These are phyloP conservation scores for Limtongozyma cylindracea DNA, from an alignment of 805 yeast species.

Conservation along the genomic window DNA sequence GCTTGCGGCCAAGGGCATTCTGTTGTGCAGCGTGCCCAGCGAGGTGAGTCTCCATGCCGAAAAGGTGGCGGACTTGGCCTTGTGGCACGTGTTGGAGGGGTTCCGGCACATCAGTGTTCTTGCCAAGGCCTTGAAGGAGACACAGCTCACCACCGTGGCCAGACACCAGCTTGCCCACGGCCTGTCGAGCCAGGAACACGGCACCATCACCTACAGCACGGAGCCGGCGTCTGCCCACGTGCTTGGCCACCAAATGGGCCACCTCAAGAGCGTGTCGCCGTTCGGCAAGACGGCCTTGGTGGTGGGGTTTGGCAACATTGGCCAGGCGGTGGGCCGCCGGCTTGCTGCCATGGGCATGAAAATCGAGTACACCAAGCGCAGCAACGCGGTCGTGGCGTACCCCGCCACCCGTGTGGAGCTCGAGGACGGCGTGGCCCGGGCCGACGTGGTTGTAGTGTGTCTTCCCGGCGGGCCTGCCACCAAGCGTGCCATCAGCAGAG, in stretches of 20 bases:
- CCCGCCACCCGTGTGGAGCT: slow-evolving; percentile 12
- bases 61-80: slow-evolving; percentile 53
- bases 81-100: slow-evolving; percentile 27
- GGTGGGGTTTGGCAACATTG: slow-evolving; percentile 60
- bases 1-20: slow-evolving; percentile 16
- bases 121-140: slow-evolving; percentile 12
- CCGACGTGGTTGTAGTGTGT: slow-evolving; percentile 39
- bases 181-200: slow-evolving; percentile 9
- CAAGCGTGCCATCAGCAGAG: slow-evolving; percentile 20
- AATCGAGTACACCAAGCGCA: slow-evolving; percentile 34
- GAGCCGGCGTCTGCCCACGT: slow-evolving; percentile 7
- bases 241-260: slow-evolving; percentile 19
- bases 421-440: slow-evolving; percentile 9
- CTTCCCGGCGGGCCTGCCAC: slow-evolving; percentile 43
- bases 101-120: slow-evolving; percentile 30
- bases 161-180: too few relatives aligned
- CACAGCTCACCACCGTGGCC: slow-evolving; percentile 15
- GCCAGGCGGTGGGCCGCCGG: slow-evolving; percentile 32
- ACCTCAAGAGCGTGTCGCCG: slow-evolving; percentile 21
- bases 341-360: slow-evolving; percentile 37
- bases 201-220: slow-evolving; percentile 8
- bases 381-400: slow-evolving; percentile 14
- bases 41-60: slow-evolving; percentile 33
- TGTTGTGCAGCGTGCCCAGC: slow-evolving; percentile 30
- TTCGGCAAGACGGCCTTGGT: slow-evolving; percentile 30